Base-by-base conservation (phyloP, 345 rosid species). In the Conringia planisiliqua region DNA sequence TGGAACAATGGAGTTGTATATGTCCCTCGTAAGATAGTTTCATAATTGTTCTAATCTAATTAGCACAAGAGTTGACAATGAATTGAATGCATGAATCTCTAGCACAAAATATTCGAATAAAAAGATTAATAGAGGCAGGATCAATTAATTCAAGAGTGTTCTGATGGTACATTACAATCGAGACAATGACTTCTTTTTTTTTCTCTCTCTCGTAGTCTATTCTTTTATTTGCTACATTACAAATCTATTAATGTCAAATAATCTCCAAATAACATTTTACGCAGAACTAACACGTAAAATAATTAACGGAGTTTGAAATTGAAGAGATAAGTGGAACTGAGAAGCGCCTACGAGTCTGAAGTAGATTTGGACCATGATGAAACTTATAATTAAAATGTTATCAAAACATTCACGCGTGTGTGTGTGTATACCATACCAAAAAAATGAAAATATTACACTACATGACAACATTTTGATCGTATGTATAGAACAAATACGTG, bases 181-280 rank as follows among this genome's bases (percentile, higher is more conserved):
- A 55, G 70, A 69, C 65, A 69, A 35, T 62, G 79, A 69, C 79
- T 3, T n/a, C n/a, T n/a, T n/a, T n/a, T n/a, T n/a, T n/a, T 69
- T 62, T 26, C 42, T 42, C 17, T 73, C 79, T 62, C 64, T 42
- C 50, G 38, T 40, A 35, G 48, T 43, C 38, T 16, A 26, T 62
- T 76, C 58, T 62, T 14, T 75, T 52, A 50, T 51, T 68, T 75
- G 58, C 74, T 75, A 68, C 54, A 10, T 68, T 68, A 68, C 69
- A 75, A 75, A 61, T 29, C 44, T 20, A 68, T 51, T 30, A 3
- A 69, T 76, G 70, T 52, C 79, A 76, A 52, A 69, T 54, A 50
- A 52, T 74, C 59, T 59, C 68, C 26, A 26, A 67, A 67, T 67
- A 9, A 61, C 22, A 38, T 60, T 75, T 40, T 24, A 68, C 27